Evolutionary conservation across 192 early-diverging fungal genomes (phyloP), one percentile per base, ranked within the genome.

Genomic region (Umbelopsis sp.): DNA sequence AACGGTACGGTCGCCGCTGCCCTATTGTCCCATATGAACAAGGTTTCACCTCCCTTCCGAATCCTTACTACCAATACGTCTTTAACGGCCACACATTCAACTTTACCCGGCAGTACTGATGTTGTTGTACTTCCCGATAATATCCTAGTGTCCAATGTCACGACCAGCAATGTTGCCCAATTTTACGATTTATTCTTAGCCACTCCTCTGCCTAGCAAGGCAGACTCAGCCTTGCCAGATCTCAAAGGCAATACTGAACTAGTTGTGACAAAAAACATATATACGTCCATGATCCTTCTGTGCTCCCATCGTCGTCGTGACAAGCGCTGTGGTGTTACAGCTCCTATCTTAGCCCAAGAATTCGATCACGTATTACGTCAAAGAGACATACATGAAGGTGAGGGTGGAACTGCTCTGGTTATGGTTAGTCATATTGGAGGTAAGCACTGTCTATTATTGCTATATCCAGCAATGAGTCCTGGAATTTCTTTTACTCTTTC

Each of bases 381-480:
- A 44, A 79, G 77, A 51, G 81, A 86, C 29, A 79, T 88, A 26
- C 68, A 74, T 70, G 85, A 86, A 62, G 72, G 76, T 10, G 85
- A 84, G 41, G 77, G 74, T 1, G 83, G 80, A 22, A 74, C 74
- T 0, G 70, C 72, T 45, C 76, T 88, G 25, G 77, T 81, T 68
- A 73, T 84, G 74, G 74, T 82, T 71, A 84, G 82, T 76, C 87
- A 88, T 70, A 79, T 85, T 59, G 87, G 87, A 71, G 87, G 83
- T 84, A 73, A 76, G 65, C 25, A 17, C 52, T 67, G n/a, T 17
- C 12, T 41, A 11, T 41, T 41, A 38, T 6, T 8, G 36, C 8
- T 38, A 38, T 38, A 38, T 38, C 36, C 36, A 38, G 36, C 8
- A 5, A 5, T 38, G 36, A n/a, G 44, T 45, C 53, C 47, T 66